Evolutionary conservation across 2,329 filamentous ascomycete species (phyloP), one percentile per base, ranked within the genome.

Genomic region (Cordyceps fumosorosea): DNA sequence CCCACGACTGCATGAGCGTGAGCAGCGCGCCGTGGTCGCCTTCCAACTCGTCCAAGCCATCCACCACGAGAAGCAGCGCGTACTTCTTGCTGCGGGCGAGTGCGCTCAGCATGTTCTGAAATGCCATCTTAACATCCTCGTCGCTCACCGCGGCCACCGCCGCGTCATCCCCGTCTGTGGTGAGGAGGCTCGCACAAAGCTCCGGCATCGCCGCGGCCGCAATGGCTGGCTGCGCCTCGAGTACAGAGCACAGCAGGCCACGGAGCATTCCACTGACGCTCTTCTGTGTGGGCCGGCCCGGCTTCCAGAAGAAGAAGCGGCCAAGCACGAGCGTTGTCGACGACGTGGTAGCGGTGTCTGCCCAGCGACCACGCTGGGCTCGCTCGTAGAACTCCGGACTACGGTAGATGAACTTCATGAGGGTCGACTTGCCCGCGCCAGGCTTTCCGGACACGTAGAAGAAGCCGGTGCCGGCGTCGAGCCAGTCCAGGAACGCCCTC

Each of bases 11-110:
- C 57, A 60, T 60, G 16, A 60, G 57, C 6, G 34, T n/a, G 20
- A 60, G 48, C 11, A 60, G 18, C 2, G 53, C 57, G 8, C 34
- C 50, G 18, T 60, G 57, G 22, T 70, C 64, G 60, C 66, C 66
- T 26, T 66, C 65, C 50, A 68, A 71, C 60, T 63, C 65, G 34
- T 68, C 67, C 16, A 73, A 67, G 42, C 64, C 69, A 16, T 66
- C 68, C 22, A 72, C 62, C 20, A 53, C 29, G 11, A 60, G 57
- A 34, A 60, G n/a, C 1, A 60, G 14, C n/a, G 22, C 26, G 26
- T 53, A 60, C 2, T 32, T 20, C 12, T n/a, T 42, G 18, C 14
- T 54, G 1, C 16, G n/a, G 11, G 16, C 6, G n/a, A 53, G 45
- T 1, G 22, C 26, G 18, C 29, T 3, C 10, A 60, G 57, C 26